Percentiles rank a stretch among this genome's conserved stretches.
Conservation (phyloP, 345 rosid species). For the Syzygium aromaticum region DNA sequence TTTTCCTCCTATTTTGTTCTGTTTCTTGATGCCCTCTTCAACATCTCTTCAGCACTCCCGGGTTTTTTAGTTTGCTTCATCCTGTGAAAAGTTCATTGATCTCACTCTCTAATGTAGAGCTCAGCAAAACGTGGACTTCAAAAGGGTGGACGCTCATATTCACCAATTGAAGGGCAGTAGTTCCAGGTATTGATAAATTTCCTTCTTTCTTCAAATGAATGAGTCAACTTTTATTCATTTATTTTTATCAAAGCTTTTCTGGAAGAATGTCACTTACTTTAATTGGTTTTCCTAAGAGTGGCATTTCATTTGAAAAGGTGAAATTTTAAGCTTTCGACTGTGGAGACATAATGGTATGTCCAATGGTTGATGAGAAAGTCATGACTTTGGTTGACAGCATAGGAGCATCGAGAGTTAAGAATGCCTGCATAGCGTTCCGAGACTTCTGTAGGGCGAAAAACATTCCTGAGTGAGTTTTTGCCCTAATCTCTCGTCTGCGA, state of each 20-base stretch:
- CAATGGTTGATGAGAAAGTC: not conserved
- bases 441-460: conserved; percentile 64
- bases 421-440: conserved; percentile 70
- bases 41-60: not conserved
- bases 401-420: conserved; percentile 76
- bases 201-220: not conserved
- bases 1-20: not conserved
- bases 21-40: not conserved
- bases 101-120: conserved; percentile 19
- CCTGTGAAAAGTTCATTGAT: not conserved
- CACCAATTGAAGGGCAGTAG: conserved; percentile 93
- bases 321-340: not conserved
- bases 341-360: not conserved
- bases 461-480: conserved; percentile 45
- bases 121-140: conserved; percentile 67
- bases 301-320: not conserved
- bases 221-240: not conserved
- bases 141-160: conserved; percentile 70
- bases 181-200: conserved; percentile 44
- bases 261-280: not conserved
- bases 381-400: conserved; percentile 46
- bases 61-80: not conserved
- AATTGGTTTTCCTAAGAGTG: not conserved
- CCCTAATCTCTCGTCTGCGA: not conserved
- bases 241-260: not conserved